These are phyloP conservation scores for Clavispora phyllophila DNA, from an alignment of 805 yeast species.

Conservation along the genomic window DNA sequence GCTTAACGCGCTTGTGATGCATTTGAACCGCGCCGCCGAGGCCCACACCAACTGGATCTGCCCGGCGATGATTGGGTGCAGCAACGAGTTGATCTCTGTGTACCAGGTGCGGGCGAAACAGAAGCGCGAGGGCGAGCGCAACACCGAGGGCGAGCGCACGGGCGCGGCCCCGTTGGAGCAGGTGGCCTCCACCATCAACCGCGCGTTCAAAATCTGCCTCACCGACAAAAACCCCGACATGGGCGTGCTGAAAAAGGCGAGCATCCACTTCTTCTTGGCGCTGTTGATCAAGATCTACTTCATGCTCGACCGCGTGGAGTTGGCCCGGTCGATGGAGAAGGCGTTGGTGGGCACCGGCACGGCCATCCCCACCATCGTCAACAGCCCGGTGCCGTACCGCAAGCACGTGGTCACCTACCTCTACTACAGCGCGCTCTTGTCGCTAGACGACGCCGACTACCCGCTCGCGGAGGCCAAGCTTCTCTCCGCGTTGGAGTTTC, in stretches of 20 bases:
- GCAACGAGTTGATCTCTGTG: constrained; percentile 38
- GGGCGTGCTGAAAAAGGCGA: constrained; percentile 48
- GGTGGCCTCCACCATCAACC: constrained; percentile 62
- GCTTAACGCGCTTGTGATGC: constrained; percentile 39
- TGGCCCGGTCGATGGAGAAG: constrained; percentile 69
- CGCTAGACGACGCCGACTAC: constrained; percentile 62
- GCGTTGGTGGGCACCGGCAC: constrained; percentile 53
- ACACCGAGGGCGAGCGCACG: too few relatives aligned
- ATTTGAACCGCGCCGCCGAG: constrained; percentile 50
- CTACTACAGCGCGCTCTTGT: constrained; percentile 65
- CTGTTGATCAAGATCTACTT: constrained; percentile 67
- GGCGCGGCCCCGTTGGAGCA: constrained; percentile 39
- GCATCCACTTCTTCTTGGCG: constrained; percentile 67
- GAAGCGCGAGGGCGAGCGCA: constrained; percentile 14
- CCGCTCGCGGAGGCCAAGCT: constrained; percentile 47
- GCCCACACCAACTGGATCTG: constrained; percentile 50
- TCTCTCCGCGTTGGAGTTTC: constrained; percentile 41
- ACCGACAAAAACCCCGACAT: constrained; percentile 66
- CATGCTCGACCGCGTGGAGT: constrained; percentile 58
- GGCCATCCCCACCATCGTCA: constrained; percentile 43
- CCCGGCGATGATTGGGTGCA: constrained; percentile 34
- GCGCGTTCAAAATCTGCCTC: constrained; percentile 69
- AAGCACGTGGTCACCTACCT: constrained; percentile 46
- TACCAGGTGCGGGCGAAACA: constrained; percentile 31
- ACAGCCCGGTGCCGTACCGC: constrained; percentile 34